Conservation (phyloP, 257 asterid genomes). For the Thymus quinquecostatus region DNA sequence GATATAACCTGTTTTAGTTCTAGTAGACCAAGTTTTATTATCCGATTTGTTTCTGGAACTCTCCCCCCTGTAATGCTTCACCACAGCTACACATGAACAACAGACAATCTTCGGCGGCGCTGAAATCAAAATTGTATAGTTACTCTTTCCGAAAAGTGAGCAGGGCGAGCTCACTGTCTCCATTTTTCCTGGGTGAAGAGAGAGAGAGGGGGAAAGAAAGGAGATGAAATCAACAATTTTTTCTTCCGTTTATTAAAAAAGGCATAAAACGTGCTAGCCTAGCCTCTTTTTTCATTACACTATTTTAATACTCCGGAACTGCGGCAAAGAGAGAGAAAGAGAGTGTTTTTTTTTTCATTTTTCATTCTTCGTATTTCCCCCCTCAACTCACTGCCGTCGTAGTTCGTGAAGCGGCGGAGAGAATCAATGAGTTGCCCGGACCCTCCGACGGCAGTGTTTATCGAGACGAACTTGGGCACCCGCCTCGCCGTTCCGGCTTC, state of each 20-base stretch:
- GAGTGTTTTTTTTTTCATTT: no score
- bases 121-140: slow-evolving; percentile 12
- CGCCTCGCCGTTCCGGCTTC: slow-evolving; percentile 23
- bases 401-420: not conserved
- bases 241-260: not conserved
- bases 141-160: slow-evolving; percentile 23
- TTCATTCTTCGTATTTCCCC: not conserved
- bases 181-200: slow-evolving; percentile 22
- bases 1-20: slow-evolving; percentile 35
- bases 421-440: not conserved
- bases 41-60: slow-evolving; percentile 31
- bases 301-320: no score
- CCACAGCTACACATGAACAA: slow-evolving; percentile 29
- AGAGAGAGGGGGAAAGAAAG: not conserved
- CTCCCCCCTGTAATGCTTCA: slow-evolving; percentile 30
- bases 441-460: slow-evolving; percentile 6
- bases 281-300: no score
- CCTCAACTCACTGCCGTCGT: no score
- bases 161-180: slow-evolving; percentile 34
- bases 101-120: slow-evolving; percentile 33
- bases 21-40: slow-evolving; percentile 33
- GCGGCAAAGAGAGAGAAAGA: no score
- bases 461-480: slow-evolving; percentile 24
- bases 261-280: slow-evolving; percentile 5
- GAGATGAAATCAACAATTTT: not conserved